These are phyloP conservation scores for Mangifera indica DNA, from an alignment of 345 rosid genomes.

Conservation along the genomic window DNA sequence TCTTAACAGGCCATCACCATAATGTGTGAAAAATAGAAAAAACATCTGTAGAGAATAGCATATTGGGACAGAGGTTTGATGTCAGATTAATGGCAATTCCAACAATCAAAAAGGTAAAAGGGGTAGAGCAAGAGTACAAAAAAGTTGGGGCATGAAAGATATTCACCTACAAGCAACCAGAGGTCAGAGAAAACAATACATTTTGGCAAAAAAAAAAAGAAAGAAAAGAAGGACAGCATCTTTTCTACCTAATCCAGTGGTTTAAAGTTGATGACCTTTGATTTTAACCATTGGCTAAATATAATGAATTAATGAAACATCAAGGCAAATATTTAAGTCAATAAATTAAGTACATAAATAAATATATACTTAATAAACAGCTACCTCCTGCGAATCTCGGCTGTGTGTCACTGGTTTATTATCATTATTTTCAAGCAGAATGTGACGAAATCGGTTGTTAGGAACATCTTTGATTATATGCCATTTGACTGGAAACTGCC, in stretches of 20 bases:
- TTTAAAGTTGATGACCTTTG: too few relatives aligned
- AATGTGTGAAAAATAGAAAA: background rate
- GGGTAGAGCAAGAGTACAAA: background rate
- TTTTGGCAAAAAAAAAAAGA: too few relatives aligned
- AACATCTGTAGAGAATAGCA: background rate
- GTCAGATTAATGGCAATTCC: background rate
- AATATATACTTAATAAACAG: conserved; percentile 3
- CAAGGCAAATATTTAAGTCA: too few relatives aligned
- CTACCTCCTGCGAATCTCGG: conserved; percentile 77
- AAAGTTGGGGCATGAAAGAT: background rate
- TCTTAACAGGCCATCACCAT: background rate
- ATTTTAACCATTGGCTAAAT: too few relatives aligned
- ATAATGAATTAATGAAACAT: too few relatives aligned
- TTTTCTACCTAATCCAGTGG: too few relatives aligned
- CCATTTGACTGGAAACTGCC: conserved; percentile 80
- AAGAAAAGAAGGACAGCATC: too few relatives aligned
- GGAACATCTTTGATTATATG: conserved; percentile 73
- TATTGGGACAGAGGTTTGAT: background rate
- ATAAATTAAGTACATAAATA: too few relatives aligned
- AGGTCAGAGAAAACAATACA: background rate
- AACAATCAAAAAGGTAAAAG: background rate
- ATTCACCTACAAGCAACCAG: background rate
- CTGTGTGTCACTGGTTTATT: conserved; percentile 79
- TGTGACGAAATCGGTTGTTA: conserved; percentile 60
- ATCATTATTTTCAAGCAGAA: conserved; percentile 65